Percentiles rank a stretch among this genome's conserved stretches.
These are phyloP conservation scores for Acacia crassicarpa DNA, from an alignment of 306 rosid species.

Conservation along the genomic window DNA sequence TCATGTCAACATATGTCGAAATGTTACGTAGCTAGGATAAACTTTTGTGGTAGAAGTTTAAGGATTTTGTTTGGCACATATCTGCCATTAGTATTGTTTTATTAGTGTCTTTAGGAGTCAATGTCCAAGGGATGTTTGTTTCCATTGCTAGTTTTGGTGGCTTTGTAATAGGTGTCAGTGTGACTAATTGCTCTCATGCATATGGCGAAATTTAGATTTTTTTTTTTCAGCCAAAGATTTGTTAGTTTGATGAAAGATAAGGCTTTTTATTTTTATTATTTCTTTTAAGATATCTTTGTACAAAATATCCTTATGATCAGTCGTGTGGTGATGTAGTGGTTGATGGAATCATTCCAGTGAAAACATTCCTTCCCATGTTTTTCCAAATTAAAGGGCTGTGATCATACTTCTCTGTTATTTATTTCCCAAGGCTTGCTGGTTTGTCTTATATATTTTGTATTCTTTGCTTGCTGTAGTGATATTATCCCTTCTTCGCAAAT, in stretches of 20 bases:
- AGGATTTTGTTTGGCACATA: constrained; percentile 24
- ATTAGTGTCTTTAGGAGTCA: constrained; percentile 24
- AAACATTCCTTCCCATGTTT: not conserved
- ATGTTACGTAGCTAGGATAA: not conserved
- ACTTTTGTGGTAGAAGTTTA: constrained; percentile 1
- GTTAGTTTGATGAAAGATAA: constrained; percentile 6
- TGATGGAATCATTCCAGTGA: not conserved
- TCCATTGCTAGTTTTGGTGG: constrained; percentile 17
- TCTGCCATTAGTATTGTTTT: constrained; percentile 17
- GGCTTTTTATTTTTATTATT: not conserved
- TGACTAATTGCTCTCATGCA: not conserved
- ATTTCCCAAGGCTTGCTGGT: not conserved
- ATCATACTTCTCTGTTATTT: not conserved
- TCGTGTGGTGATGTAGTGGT: not conserved
- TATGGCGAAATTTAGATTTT: not conserved
- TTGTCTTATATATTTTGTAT: not conserved
- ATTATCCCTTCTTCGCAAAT: not conserved
- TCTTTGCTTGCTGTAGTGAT: not conserved
- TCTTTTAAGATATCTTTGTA: constrained; percentile 26
- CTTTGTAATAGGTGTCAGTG: not conserved
- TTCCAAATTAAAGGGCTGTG: not conserved
- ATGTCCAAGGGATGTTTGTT: constrained; percentile 28
- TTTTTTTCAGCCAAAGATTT: not conserved
- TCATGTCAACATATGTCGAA: too few species aligned
- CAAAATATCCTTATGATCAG: not conserved